These are phyloP conservation scores for Trichoderma lentiforme DNA, from an alignment of 2,329 filamentous ascomycete species.

Conservation along the genomic window DNA sequence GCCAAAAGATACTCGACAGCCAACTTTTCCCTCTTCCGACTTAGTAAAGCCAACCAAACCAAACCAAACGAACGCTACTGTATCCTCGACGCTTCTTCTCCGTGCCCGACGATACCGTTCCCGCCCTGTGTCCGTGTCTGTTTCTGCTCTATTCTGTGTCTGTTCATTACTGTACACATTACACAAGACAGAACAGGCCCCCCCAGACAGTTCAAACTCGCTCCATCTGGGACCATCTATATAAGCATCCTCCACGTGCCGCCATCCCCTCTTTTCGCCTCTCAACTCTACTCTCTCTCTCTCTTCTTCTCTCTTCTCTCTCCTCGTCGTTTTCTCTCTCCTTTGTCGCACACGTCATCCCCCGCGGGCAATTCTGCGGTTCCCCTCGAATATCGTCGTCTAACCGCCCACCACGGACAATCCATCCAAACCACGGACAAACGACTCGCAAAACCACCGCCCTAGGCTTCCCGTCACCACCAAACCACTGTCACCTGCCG, in stretches of 20 bases:
- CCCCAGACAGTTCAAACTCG: neutral
- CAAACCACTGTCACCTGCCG: neutral
- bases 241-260: slow-evolving; percentile 7
- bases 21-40: neutral
- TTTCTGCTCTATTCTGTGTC: neutral
- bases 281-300: neutral
- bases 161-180: neutral
- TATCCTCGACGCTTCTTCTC: neutral
- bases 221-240: neutral
- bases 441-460: neutral
- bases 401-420: neutral
- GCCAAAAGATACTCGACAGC: neutral
- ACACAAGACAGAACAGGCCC: neutral
- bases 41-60: neutral
- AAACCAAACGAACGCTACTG: neutral
- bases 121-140: neutral
- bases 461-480: neutral
- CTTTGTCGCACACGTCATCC: neutral
- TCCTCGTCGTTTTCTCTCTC: neutral
- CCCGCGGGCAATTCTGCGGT: neutral
- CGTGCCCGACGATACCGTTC: slow-evolving; percentile 10
- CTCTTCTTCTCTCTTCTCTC: neutral
- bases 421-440: neutral
- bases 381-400: neutral
- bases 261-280: neutral